phyloP scores from a whole-genome alignment of 2,329 filamentous ascomycete genomes.

The Aspergillus terreus region DNA sequence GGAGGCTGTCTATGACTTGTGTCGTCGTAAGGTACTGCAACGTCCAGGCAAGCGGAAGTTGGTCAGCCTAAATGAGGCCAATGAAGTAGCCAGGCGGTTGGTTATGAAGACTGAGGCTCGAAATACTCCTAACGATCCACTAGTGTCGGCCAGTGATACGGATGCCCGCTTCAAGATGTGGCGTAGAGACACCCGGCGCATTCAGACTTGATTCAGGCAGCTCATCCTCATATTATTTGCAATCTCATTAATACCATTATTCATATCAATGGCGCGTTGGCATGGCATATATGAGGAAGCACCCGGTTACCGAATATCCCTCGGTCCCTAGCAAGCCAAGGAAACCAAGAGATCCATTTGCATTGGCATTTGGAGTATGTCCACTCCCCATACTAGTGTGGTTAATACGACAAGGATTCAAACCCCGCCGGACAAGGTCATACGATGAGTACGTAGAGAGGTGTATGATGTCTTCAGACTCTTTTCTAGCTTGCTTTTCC shows the following conservation, averaged over 20 bases:
- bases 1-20: constrained; percentile 35
- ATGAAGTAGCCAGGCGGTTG: constrained; percentile 56
- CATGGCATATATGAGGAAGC: background rate
- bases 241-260: too few relatives aligned
- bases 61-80: constrained; percentile 57
- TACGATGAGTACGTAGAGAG: background rate
- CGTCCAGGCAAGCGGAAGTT: constrained; percentile 46
- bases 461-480: background rate
- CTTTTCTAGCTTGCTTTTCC: background rate
- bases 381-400: too few relatives aligned
- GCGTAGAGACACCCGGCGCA: background rate
- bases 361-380: too few relatives aligned
- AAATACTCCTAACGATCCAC: background rate
- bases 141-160: constrained; percentile 2
- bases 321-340: background rate
- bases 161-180: constrained; percentile 12
- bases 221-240: too few relatives aligned
- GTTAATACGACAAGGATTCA: background rate
- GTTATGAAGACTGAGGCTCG: constrained; percentile 18
- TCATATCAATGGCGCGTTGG: background rate
- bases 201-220: too few relatives aligned
- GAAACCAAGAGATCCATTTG: background rate
- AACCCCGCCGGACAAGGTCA: background rate
- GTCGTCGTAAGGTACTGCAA: constrained; percentile 25
- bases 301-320: too few relatives aligned